phyloP scores from a whole-genome alignment of 805 yeast species.

The Wickerhamomyces chambardii region DNA sequence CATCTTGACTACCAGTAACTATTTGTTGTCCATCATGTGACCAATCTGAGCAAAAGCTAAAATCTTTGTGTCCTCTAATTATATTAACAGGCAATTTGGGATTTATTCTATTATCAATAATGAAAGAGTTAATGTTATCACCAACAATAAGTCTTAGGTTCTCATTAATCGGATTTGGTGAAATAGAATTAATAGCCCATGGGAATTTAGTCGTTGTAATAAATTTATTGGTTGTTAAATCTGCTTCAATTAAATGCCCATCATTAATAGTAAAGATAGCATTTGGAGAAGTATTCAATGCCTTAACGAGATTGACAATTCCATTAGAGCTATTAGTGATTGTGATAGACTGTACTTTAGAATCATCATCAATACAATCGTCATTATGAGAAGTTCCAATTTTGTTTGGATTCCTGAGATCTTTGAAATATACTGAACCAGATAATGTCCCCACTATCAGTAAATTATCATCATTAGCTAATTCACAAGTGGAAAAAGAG shows the following conservation, averaged over 20 bases:
- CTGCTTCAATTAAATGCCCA: constrained; percentile 29
- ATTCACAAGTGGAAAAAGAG: constrained; percentile 38
- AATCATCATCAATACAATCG: constrained; percentile 4
- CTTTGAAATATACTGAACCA: constrained; percentile 37
- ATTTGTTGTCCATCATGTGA: constrained; percentile 29
- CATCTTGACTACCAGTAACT: constrained; percentile 55
- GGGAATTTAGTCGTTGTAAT: constrained; percentile 19
- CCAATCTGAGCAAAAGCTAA: constrained; percentile 57
- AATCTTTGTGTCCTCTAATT: constrained; percentile 42
- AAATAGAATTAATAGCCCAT: constrained; percentile 42
- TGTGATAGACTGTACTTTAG: background rate
- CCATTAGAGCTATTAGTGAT: constrained; percentile 26
- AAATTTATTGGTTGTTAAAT: constrained; percentile 18
- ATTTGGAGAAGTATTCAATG: constrained; percentile 21
- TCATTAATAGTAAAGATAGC: constrained; percentile 45
- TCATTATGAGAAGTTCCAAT: constrained; percentile 21
- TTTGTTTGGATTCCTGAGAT: constrained; percentile 16
- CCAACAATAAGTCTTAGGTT: constrained; percentile 39
- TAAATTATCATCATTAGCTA: constrained; percentile 23
- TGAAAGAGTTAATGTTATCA: constrained; percentile 32
- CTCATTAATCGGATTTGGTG: constrained; percentile 28
- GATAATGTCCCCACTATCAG: constrained; percentile 46
- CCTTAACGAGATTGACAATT: constrained; percentile 39
- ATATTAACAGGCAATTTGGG: constrained; percentile 7
- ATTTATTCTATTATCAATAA: constrained; percentile 33